These are phyloP conservation scores for Colletotrichum caudatum DNA, from an alignment of 2,329 filamentous ascomycete species.

Conservation along the genomic window DNA sequence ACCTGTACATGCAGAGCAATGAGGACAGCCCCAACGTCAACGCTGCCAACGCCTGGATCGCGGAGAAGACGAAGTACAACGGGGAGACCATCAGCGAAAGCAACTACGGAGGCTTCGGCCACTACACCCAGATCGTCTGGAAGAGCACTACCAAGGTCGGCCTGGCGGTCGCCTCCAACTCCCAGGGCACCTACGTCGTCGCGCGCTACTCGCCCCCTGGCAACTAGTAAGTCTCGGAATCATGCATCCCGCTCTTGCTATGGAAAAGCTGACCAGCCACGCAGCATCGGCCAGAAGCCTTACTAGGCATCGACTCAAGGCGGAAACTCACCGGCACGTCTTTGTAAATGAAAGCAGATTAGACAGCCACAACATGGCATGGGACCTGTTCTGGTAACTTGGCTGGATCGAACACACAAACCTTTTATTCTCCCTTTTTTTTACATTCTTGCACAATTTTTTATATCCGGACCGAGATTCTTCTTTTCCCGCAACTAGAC, in stretches of 20 bases:
- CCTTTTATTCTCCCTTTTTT: constrained; percentile 9
- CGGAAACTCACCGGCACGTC: constrained; percentile 15
- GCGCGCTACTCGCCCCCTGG: constrained; percentile 51
- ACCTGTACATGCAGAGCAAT: constrained; percentile 42
- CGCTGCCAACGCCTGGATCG: constrained; percentile 37
- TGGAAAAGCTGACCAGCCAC: neutral
- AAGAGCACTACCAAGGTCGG: constrained; percentile 49
- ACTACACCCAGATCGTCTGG: constrained; percentile 51
- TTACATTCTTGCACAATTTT: constrained; percentile 35
- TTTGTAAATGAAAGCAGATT: constrained; percentile 19
- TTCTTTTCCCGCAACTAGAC: neutral
- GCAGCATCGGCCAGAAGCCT: constrained; percentile 46
- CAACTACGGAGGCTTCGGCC: constrained; percentile 45
- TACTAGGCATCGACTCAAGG: constrained; percentile 43
- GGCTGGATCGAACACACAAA: constrained; percentile 23
- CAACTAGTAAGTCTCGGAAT: constrained; percentile 45
- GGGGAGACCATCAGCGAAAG: constrained; percentile 36
- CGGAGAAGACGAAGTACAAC: constrained; percentile 38
- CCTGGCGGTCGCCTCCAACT: constrained; percentile 46
- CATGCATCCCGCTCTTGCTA: neutral
- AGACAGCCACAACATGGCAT: constrained; percentile 17
- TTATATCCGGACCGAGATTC: constrained; percentile 4
- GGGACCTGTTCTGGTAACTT: constrained; percentile 3
- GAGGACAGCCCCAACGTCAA: constrained; percentile 27
- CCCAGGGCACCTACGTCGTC: constrained; percentile 50